Evolutionary conservation across 1,284 basidiomycete genomes (phyloP).

Genomic region (Cystobasidium sp.): DNA sequence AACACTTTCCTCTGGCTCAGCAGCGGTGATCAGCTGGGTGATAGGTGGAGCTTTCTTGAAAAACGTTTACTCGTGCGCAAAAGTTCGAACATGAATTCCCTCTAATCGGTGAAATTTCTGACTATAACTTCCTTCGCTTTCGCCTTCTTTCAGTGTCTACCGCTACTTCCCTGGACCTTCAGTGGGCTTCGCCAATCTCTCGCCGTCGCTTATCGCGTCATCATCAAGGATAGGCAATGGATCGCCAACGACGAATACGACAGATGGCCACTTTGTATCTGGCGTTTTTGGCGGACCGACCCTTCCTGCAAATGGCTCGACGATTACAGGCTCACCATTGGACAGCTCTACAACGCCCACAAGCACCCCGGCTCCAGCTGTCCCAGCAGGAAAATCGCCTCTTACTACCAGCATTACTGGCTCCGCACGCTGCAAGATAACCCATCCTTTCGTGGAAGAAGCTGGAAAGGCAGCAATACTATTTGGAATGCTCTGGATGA

Average conservation of each 20-base stretch:
- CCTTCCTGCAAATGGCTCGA: slow-evolving; percentile 23
- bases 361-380: slow-evolving; percentile 1
- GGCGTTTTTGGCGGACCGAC: slow-evolving; percentile 34
- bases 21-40: slow-evolving; percentile 63
- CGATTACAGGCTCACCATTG: slow-evolving; percentile 30
- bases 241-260: neutral
- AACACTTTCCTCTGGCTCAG: slow-evolving; percentile 59
- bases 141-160: slow-evolving; percentile 20
- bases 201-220: slow-evolving; percentile 17
- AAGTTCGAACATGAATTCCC: slow-evolving; percentile 26
- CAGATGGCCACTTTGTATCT: slow-evolving; percentile 13
- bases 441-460: neutral
- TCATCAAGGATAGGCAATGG: neutral
- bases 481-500: neutral
- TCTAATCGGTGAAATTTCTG: neutral
- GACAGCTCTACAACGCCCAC: neutral
- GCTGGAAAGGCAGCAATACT: slow-evolving; percentile 3
- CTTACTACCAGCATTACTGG: neutral
- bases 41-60: slow-evolving; percentile 55
- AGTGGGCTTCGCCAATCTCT: slow-evolving; percentile 44
- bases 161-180: slow-evolving; percentile 30
- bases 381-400: neutral
- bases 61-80: slow-evolving; percentile 56
- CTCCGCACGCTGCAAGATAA: neutral
- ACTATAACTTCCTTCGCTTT: neutral